Conservation (phyloP, 768 basidiomycete genomes). For the Gloeophyllum trabeum region DNA sequence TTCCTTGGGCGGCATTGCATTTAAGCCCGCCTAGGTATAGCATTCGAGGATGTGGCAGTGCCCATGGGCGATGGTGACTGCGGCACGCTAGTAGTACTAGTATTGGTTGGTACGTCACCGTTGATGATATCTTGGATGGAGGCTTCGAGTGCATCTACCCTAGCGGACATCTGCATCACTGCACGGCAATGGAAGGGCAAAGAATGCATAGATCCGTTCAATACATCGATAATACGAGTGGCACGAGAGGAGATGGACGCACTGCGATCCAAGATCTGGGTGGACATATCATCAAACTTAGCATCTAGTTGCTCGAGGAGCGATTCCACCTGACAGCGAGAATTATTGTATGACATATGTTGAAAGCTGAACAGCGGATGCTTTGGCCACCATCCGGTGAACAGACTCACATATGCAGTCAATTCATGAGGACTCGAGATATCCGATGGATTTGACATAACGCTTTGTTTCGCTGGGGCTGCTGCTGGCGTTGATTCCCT, state of each 20-base stretch:
- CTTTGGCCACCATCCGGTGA: background rate
- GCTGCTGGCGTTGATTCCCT: background rate
- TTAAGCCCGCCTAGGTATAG: no score
- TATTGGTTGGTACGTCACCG: no score
- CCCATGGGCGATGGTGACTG: no score
- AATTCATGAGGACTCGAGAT: conserved; percentile 91
- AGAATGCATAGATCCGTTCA: conserved; percentile 4
- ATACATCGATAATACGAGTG: conserved; percentile 2
- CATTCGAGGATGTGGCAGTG: no score
- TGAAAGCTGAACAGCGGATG: background rate
- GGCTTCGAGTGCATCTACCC: conserved; percentile 82
- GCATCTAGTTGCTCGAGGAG: conserved; percentile 80
- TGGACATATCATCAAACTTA: conserved; percentile 90
- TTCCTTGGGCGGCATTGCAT: no score
- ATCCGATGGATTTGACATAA: conserved; percentile 29
- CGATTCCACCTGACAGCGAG: conserved; percentile 89
- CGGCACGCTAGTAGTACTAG: no score
- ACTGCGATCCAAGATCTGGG: conserved; percentile 81
- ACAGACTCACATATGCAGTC: conserved; percentile 75
- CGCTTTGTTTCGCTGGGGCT: background rate
- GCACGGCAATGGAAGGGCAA: conserved; percentile 7
- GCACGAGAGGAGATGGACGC: conserved; percentile 16
- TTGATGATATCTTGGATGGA: conserved; percentile 91
- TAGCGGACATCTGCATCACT: conserved; percentile 91
- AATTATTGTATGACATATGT: background rate